phyloP scores from a whole-genome alignment of 116 monocot genomes.

The Thalassia testudinum region DNA sequence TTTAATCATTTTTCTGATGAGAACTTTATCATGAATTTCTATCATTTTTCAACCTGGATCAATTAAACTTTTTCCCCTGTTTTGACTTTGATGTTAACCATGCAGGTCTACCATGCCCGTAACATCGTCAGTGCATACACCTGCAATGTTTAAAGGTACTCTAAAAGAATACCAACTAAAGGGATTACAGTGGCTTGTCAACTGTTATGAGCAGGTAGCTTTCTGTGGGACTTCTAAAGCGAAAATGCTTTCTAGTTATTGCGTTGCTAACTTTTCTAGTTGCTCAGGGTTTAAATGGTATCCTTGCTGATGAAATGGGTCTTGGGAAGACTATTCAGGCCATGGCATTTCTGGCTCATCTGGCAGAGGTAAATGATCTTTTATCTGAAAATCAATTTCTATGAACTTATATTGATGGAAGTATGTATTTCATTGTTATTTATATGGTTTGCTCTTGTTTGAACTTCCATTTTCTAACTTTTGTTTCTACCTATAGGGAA shows the following conservation, averaged over 20 bases:
- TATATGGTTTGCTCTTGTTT: not conserved
- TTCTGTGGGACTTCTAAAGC: not conserved
- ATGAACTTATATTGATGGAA: not conserved
- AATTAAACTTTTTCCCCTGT: too few relatives aligned
- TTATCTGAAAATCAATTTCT: conserved; percentile 23
- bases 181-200: conserved; percentile 97
- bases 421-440: not conserved
- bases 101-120: conserved; percentile 85
- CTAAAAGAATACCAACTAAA: conserved; percentile 96
- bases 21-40: too few relatives aligned
- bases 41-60: too few relatives aligned
- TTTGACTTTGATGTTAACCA: too few relatives aligned
- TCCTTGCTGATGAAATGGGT: conserved; percentile 99
- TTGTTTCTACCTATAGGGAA: conserved; percentile 41
- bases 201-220: conserved; percentile 96
- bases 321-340: conserved; percentile 99
- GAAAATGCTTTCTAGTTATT: not conserved
- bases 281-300: conserved; percentile 85
- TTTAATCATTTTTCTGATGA: too few relatives aligned
- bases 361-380: conserved; percentile 66
- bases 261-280: not conserved
- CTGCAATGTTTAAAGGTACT: conserved; percentile 75
- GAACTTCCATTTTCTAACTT: not conserved
- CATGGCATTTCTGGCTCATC: conserved; percentile 94
- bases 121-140: conserved; percentile 82